Conservation (phyloP, 352 stramenopile species). For the Peronosclerospora sorghi region DNA sequence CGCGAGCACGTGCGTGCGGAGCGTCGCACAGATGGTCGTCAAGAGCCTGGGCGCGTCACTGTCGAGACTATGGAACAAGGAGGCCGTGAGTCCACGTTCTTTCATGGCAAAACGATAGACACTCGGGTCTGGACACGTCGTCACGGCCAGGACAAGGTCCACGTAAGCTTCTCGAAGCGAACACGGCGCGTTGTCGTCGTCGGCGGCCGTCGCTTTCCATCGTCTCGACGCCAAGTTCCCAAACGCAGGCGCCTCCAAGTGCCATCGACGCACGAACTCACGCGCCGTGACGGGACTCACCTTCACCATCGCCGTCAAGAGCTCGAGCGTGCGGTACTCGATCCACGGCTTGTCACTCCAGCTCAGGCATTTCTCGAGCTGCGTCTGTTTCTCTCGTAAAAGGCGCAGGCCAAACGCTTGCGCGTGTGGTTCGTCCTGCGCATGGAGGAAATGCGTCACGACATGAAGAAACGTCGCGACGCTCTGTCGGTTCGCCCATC, state of each 20-base stretch:
- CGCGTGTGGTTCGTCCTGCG: constrained; percentile 25
- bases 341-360: constrained; percentile 83
- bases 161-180: constrained; percentile 64
- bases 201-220: constrained; percentile 36
- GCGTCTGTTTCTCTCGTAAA: constrained; percentile 51
- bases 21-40: constrained; percentile 25
- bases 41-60: constrained; percentile 52
- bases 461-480: constrained; percentile 59
- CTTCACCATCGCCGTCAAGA: constrained; percentile 34
- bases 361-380: constrained; percentile 59
- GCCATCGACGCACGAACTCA: constrained; percentile 71
- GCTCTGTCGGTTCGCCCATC: constrained; percentile 59
- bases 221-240: constrained; percentile 43
- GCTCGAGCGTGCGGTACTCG: constrained; percentile 54
- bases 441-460: constrained; percentile 31
- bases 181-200: constrained; percentile 19
- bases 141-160: constrained; percentile 47
- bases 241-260: constrained; percentile 60
- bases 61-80: constrained; percentile 72
- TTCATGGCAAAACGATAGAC: constrained; percentile 74
- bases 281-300: constrained; percentile 34
- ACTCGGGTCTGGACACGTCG: constrained; percentile 53
- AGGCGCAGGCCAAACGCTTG: constrained; percentile 56
- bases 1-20: constrained; percentile 42
- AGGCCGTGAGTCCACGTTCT: constrained; percentile 46